Evolutionary conservation across 2,329 filamentous ascomycete species (phyloP).

Genomic region (Fusarium nygamai): DNA sequence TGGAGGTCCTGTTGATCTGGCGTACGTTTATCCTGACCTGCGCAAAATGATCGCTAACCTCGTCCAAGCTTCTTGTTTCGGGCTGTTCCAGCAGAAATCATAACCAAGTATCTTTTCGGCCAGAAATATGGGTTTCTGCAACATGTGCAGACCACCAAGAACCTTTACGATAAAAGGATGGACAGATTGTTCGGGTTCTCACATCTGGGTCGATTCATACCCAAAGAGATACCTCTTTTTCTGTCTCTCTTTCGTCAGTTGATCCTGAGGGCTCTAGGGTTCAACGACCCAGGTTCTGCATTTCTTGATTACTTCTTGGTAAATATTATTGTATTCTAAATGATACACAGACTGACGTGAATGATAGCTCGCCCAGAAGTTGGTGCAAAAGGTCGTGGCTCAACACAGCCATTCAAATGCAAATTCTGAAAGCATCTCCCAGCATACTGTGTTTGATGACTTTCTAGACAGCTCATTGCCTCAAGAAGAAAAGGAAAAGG

Average conservation of each 20-base stretch:
- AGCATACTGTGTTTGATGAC: neutral
- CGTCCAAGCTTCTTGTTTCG: neutral
- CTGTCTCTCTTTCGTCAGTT: neutral
- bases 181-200: neutral
- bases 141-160: neutral
- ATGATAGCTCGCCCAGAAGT: neutral
- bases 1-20: neutral
- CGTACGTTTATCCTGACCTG: neutral
- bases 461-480: neutral
- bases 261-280: neutral
- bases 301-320: neutral
- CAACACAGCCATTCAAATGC: neutral
- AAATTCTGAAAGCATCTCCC: neutral
- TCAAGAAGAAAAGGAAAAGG: neutral
- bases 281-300: neutral
- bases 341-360: neutral
- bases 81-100: slow-evolving; percentile 1
- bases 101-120: neutral
- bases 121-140: neutral
- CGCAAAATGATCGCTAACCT: neutral
- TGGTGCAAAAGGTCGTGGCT: neutral
- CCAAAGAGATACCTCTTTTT: neutral
- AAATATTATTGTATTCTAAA: neutral
- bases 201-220: slow-evolving; percentile 1
- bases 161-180: neutral